Conservation (phyloP, 1,139 yeast species). For the Geotrichum aggregatum region DNA sequence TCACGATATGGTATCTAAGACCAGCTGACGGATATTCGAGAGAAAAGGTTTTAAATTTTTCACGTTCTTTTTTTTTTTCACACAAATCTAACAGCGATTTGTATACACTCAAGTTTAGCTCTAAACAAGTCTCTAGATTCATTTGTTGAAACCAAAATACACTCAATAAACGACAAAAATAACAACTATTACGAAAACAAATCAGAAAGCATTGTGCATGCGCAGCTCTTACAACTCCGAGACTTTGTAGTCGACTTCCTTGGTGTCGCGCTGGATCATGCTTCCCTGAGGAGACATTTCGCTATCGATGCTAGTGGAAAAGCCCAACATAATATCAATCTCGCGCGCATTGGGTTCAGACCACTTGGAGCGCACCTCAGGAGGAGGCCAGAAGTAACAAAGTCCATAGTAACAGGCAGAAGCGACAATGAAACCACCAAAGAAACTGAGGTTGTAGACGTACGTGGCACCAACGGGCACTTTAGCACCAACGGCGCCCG, state of each 20-base stretch:
- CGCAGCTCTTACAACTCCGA: background rate
- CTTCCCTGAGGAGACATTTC: background rate
- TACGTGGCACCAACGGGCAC: constrained; percentile 80
- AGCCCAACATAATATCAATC: constrained; percentile 34
- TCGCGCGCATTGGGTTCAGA: constrained; percentile 56
- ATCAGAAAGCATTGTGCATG: too few species aligned
- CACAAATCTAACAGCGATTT: too few species aligned
- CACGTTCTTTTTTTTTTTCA: too few species aligned
- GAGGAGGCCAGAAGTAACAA: constrained; percentile 54
- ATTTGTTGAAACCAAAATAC: too few species aligned
- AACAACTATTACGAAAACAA: too few species aligned
- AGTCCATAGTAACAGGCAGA: constrained; percentile 49
- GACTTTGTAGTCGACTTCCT: background rate
- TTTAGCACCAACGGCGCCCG: constrained; percentile 64
- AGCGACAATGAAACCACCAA: constrained; percentile 66
- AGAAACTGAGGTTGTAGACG: constrained; percentile 67
- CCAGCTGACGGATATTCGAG: too few species aligned
- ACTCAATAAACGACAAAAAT: too few species aligned
- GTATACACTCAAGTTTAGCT: too few species aligned
- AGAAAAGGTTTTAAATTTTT: too few species aligned
- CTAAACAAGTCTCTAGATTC: too few species aligned
- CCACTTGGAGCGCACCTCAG: constrained; percentile 60
- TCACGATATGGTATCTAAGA: too few species aligned
- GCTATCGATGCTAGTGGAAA: constrained; percentile 3
- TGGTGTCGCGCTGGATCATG: background rate